Base-by-base conservation (phyloP, 768 basidiomycete species). In the Daedaleopsis nitida region DNA sequence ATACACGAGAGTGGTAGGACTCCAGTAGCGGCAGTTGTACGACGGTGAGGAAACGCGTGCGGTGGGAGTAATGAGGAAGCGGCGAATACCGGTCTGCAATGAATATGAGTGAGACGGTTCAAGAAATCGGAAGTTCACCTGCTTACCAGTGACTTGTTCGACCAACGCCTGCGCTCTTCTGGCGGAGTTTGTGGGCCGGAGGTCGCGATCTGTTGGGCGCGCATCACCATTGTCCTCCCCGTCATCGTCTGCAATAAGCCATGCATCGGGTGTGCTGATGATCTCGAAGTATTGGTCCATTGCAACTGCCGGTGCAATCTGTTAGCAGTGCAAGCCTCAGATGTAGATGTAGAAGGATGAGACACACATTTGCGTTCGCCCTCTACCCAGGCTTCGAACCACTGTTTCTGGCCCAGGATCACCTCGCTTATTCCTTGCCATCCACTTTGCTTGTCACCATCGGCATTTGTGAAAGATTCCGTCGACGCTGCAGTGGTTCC, bases 341-440 rank as follows among this genome's bases (percentile, higher is more conserved):
- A 61, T 16, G 51, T 37, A 17, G 12, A 61, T 16, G 51, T 37
- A 23, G 1, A 14, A 23, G 17, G 12, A 21, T 16, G 21, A 34
- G 1, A 75, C 94, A 68, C 69, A 95, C 96, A 98, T 67, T 85
- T 81, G 68, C 88, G 87, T 76, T 99, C 97, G 16, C 91, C 96
- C 34, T 85, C 82, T 37, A 97, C 73, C 97, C 97, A 99, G 3
- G 85, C 81, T 44, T 89, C 84, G 69, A 96, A 98, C 96, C 95
- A 98, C 58, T 92, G 89, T 55, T 84, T 81, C 62, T 87, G 85
- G 8, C 87, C 91, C 5, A 99, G 80, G 11, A 99, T 85, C 21
- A 92, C 82, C 24, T 88, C 87, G 65, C 91, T 89, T 38, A 94
- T 77, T 0, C 97, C 96, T 58, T 86, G 80, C 91, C 91, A 94